phyloP scores from a whole-genome alignment of 2,329 filamentous ascomycete species.

The Bipolaris cookei region DNA sequence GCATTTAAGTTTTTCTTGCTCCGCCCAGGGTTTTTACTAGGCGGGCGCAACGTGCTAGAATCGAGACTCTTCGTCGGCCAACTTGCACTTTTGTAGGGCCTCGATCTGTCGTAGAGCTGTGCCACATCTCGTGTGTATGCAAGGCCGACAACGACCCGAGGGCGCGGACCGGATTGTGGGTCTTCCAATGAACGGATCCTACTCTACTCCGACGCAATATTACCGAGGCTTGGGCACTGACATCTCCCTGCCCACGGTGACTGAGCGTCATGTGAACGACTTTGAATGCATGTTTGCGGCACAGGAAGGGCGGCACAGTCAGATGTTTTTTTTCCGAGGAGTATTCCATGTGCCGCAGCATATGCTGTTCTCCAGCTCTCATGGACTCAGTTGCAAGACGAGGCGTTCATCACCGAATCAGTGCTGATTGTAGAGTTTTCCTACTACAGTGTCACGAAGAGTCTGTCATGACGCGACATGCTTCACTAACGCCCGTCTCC shows the following conservation, averaged over 20 bases:
- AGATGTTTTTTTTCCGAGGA: neutral
- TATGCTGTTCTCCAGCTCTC: neutral
- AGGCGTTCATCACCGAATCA: neutral
- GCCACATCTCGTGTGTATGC: constrained; percentile 10
- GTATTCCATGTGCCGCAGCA: neutral
- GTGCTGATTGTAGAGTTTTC: neutral
- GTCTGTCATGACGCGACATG: neutral
- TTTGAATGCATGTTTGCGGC: constrained; percentile 8
- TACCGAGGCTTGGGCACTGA: constrained; percentile 23
- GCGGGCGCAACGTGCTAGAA: too few relatives aligned
- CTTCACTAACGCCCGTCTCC: neutral
- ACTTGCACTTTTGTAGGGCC: neutral
- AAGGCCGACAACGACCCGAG: constrained; percentile 15
- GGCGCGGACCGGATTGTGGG: constrained; percentile 17
- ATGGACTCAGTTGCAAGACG: neutral
- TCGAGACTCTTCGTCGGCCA: neutral
- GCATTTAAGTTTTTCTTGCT: too few relatives aligned
- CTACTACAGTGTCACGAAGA: neutral
- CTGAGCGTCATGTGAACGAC: constrained; percentile 17
- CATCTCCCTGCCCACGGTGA: constrained; percentile 3
- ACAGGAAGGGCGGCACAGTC: constrained; percentile 7
- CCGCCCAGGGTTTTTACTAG: neutral
- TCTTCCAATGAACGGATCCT: constrained; percentile 18
- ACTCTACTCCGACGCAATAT: constrained; percentile 19
- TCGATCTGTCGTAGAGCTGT: neutral